These are phyloP conservation scores for Phytopythium delawarense DNA, from an alignment of 352 stramenopile species.

Conservation along the genomic window DNA sequence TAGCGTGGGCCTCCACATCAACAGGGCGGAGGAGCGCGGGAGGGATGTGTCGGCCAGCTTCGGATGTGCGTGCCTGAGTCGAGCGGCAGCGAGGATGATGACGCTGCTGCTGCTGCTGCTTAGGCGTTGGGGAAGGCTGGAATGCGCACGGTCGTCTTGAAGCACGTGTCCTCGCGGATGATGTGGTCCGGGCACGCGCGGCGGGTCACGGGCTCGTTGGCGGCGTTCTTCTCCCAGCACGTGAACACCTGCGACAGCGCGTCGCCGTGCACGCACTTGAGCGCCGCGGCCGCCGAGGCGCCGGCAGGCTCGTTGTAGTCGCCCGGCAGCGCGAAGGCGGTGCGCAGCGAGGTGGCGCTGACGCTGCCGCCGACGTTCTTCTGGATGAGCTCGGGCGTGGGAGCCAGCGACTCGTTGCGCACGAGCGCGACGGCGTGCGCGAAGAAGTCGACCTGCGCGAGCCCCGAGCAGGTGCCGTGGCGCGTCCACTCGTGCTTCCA, in stretches of 20 bases:
- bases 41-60: neutral
- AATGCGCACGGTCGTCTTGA: constrained; percentile 40
- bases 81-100: neutral
- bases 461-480: constrained; percentile 90
- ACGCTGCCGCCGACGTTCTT: constrained; percentile 52
- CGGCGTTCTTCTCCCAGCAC: constrained; percentile 72
- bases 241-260: constrained; percentile 74
- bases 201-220: constrained; percentile 44
- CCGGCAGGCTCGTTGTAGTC: constrained; percentile 6
- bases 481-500: constrained; percentile 94
- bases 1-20: neutral
- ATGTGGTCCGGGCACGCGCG: constrained; percentile 55
- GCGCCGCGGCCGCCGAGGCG: constrained; percentile 15
- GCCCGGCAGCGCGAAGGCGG: constrained; percentile 41
- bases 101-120: neutral
- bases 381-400: constrained; percentile 60
- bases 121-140: constrained; percentile 32
- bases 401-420: constrained; percentile 55
- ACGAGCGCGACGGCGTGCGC: constrained; percentile 71
- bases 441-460: constrained; percentile 87
- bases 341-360: constrained; percentile 37
- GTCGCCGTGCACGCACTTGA: constrained; percentile 31
- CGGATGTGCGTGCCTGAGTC: neutral
- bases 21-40: neutral
- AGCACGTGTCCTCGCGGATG: constrained; percentile 72